Evolutionary conservation across 1,284 basidiomycete species (phyloP).

Genomic region (Cryptococcus sp.): DNA sequence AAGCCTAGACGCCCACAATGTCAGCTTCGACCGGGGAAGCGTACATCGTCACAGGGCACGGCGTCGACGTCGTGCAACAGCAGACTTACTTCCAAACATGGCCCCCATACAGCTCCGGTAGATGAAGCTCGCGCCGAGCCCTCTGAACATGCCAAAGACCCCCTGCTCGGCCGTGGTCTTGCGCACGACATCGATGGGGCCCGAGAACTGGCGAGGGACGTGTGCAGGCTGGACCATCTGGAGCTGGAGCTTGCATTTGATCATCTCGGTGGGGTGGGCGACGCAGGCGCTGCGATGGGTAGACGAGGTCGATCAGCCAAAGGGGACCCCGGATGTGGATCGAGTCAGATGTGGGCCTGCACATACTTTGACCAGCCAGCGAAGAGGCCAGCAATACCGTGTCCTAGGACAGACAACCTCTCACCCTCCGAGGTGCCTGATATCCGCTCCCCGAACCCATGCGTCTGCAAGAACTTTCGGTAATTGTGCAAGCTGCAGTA

Average conservation of each 20-base stretch:
- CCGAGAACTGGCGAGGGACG: constrained; percentile 34
- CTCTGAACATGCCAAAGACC: constrained; percentile 47
- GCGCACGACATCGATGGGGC: constrained; percentile 46
- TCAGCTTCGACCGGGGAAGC: not conserved
- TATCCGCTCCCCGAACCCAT: constrained; percentile 41
- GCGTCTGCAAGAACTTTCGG: constrained; percentile 33
- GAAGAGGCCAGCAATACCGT: constrained; percentile 44
- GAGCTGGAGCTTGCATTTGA: constrained; percentile 50
- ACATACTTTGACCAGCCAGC: constrained; percentile 51
- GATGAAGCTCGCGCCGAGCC: constrained; percentile 45
- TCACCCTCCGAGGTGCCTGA: constrained; percentile 13
- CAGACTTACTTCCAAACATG: constrained; percentile 48
- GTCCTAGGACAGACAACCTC: constrained; percentile 43
- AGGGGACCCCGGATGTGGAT: not conserved
- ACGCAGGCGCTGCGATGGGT: constrained; percentile 30
- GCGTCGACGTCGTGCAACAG: not conserved
- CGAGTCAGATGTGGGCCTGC: not conserved
- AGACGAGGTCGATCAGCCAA: constrained; percentile 8
- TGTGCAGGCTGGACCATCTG: constrained; percentile 40
- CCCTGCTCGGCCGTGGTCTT: constrained; percentile 44
- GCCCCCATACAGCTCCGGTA: constrained; percentile 47
- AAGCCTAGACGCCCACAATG: constrained; percentile 32
- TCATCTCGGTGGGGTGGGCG: constrained; percentile 51
- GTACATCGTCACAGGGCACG: not conserved
- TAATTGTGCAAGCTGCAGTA: constrained; percentile 48